A percentile compares a stretch with the other conserved stretches of the same genome.
phyloP scores from a whole-genome alignment of 345 rosid species.

The Salix caprea region DNA sequence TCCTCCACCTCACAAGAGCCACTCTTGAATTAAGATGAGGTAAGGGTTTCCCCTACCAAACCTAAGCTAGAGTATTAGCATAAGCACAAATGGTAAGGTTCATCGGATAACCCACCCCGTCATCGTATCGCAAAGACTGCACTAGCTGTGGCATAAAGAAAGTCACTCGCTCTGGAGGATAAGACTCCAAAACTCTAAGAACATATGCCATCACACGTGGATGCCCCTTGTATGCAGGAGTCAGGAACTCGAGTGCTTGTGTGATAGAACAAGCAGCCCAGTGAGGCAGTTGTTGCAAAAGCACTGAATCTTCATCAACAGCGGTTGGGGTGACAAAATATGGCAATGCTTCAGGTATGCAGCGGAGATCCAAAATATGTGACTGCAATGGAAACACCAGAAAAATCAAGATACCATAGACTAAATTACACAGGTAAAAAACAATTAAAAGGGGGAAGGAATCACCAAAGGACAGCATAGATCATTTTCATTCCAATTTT shows the following conservation, averaged over 20 bases:
- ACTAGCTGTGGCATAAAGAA: conserved; percentile 99
- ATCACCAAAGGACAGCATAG: background rate
- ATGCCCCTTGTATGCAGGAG: conserved; percentile 93
- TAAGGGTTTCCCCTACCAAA: background rate
- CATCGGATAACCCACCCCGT: conserved; percentile 51
- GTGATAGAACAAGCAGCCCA: conserved; percentile 99
- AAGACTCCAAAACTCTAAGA: conserved; percentile 92
- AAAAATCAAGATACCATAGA: background rate
- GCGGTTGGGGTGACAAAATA: conserved; percentile 91
- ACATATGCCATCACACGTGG: conserved; percentile 99
- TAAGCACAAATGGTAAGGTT: background rate
- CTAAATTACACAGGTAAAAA: background rate
- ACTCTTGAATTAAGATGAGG: background rate
- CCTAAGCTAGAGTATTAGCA: background rate
- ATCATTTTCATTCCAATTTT: background rate
- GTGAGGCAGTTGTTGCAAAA: conserved; percentile 97
- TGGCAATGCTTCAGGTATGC: conserved; percentile 94
- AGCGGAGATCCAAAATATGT: conserved; percentile 66
- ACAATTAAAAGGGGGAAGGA: background rate
- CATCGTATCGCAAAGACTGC: conserved; percentile 89
- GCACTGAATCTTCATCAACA: conserved; percentile 87
- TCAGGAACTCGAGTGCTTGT: conserved; percentile 91
- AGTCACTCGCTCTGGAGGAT: conserved; percentile 95
- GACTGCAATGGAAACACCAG: conserved; percentile 47
- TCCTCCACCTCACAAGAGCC: background rate